Percentiles rank a stretch among this genome's conserved stretches.
Conservation (phyloP, 805 yeast species). For the Saccharomyces eubayanus region DNA sequence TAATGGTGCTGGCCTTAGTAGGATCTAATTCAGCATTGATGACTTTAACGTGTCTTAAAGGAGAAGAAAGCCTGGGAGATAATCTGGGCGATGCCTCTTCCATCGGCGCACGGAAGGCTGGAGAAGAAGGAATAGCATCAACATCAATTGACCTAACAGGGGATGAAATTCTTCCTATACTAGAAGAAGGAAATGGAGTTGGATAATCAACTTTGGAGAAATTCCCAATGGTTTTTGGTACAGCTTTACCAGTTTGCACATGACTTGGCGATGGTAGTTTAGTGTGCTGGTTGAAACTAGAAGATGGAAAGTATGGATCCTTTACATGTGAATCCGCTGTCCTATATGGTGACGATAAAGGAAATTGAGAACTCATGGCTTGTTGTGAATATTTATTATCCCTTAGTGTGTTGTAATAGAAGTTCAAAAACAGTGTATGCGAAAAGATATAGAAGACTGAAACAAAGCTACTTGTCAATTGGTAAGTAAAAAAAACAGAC, state of each 20-base stretch:
- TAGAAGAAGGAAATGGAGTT: slow-evolving; percentile 67
- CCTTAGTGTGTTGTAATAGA: background rate
- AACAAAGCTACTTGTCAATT: background rate
- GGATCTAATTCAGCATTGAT: slow-evolving; percentile 14
- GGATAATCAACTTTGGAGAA: slow-evolving; percentile 38
- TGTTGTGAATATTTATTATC: background rate
- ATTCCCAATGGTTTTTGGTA: background rate
- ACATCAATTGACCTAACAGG: slow-evolving; percentile 20
- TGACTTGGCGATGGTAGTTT: background rate
- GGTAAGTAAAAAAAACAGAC: background rate
- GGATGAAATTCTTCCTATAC: slow-evolving; percentile 37
- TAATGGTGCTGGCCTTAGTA: slow-evolving; percentile 12
- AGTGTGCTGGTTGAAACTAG: background rate
- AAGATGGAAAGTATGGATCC: background rate
- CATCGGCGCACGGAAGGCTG: background rate
- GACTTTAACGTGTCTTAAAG: background rate
- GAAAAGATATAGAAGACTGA: background rate
- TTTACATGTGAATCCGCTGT: background rate
- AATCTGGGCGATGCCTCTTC: background rate
- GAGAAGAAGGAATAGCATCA: slow-evolving; percentile 1
- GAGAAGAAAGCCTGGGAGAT: background rate
- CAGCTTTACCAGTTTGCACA: background rate
- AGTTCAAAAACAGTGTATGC: background rate
- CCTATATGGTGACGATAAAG: background rate
- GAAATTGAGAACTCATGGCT: background rate